Evolutionary conservation across 257 asterid species (phyloP), one percentile per base, ranked within the genome.

Genomic region (Capsicum rhomboideum): DNA sequence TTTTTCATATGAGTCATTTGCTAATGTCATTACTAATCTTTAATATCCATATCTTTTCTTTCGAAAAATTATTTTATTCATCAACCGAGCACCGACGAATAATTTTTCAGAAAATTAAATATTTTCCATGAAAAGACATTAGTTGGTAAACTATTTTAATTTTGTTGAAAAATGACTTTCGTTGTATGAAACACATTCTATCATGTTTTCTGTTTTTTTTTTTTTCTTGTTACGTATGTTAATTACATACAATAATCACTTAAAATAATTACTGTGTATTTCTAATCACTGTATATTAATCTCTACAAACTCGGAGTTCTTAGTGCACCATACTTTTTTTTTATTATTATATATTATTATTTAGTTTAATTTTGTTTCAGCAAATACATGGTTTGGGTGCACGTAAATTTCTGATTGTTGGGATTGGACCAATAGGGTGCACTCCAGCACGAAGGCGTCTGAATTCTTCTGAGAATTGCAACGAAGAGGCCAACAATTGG

Each of bases 341-440:
- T 46, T 10, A 1, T 10, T 10, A 9, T 10, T 46, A 2, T 46
- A 12, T 54, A 6, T 54, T 17, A 13, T 26, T 63, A 61, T 28
- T 64, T 64, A 29, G 42, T 66, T 66, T 31, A 1, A 17, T 11
- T 63, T 67, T 8, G 23, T 50, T 75, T 29, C 87, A 94, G 97
- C 83, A 85, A 69, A 42, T 92, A 31, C 85, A 92, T 6, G 87
- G 75, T 49, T 64, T 93, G 14, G 97, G 98, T 74, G 98, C 87
- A 53, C 90, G 92, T 29, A 94, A 92, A 77, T 90, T 92, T 56
- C 10, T 92, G n/a, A 31, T 90, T 0, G 68, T 80, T 18, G 98
- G 97, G 10, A 28, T 91, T n/a, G 84, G 90, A 23, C 84, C 91
- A 2, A 83, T 93, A 1, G 97, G 98, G 49, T 93, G 98, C 79